phyloP scores from a whole-genome alignment of 1,284 basidiomycete genomes.

The Afroboletus lepidellus region DNA sequence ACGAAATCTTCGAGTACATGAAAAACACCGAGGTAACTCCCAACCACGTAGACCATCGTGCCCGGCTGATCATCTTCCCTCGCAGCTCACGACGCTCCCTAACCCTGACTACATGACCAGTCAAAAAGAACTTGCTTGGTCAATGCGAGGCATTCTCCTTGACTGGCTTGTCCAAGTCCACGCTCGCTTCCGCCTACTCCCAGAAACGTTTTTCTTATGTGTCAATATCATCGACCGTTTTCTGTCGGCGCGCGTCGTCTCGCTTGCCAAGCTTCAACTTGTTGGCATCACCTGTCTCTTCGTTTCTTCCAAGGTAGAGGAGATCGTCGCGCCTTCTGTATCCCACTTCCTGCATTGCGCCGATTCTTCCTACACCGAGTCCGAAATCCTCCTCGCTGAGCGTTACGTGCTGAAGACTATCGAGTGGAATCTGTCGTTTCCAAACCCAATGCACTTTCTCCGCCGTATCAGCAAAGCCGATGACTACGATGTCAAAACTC shows the following conservation, averaged over 20 bases:
- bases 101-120: conserved; percentile 88
- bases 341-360: conserved; percentile 87
- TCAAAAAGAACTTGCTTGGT: conserved; percentile 90
- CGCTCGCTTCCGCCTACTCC: conserved; percentile 88
- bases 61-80: conserved; percentile 10
- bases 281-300: conserved; percentile 95
- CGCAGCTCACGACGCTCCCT: conserved; percentile 77
- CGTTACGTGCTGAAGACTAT: conserved; percentile 90
- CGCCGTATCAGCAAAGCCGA: conserved; percentile 95
- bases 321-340: conserved; percentile 90
- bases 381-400: conserved; percentile 92
- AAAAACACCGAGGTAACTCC: conserved; percentile 62
- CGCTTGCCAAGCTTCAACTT: conserved; percentile 90
- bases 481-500: conserved; percentile 87
- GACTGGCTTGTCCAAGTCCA: conserved; percentile 99
- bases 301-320: conserved; percentile 94
- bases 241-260: conserved; percentile 86
- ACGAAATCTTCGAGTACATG: conserved; percentile 93
- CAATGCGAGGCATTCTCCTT: conserved; percentile 90
- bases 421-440: conserved; percentile 90
- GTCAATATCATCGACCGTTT: conserved; percentile 98
- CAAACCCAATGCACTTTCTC: conserved; percentile 92
- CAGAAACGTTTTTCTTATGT: conserved; percentile 94
- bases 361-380: conserved; percentile 83
- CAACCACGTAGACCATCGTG: conserved; percentile 4